A percentile compares a stretch with the other conserved stretches of the same genome.
Conservation (phyloP, 2,329 filamentous ascomycete genomes). For the Ceratocystis variospora region DNA sequence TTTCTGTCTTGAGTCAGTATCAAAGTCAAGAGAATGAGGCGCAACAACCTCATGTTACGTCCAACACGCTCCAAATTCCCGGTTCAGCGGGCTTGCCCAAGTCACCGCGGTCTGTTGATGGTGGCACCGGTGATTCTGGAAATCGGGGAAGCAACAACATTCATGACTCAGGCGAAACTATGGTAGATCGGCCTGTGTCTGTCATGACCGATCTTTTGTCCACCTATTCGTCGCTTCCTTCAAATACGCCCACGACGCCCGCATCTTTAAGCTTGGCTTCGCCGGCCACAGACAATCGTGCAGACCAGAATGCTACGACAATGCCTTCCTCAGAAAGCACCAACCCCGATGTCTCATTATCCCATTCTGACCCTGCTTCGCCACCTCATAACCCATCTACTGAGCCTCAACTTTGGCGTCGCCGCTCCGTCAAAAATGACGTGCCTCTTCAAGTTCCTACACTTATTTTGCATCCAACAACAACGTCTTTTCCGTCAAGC, state of each 20-base stretch:
- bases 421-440: slow-evolving; percentile 38
- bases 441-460: slow-evolving; percentile 34
- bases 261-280: slow-evolving; percentile 8
- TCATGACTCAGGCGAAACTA: slow-evolving; percentile 22
- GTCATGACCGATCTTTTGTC: slow-evolving; percentile 20
- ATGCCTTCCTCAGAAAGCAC: not conserved
- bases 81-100: not conserved
- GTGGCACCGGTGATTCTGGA: not conserved
- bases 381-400: slow-evolving; percentile 5
- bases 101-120: not conserved
- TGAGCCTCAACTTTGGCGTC: slow-evolving; percentile 32
- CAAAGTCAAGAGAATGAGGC: slow-evolving; percentile 14
- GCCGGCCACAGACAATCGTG: not conserved
- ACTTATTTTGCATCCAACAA: slow-evolving; percentile 23
- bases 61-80: slow-evolving; percentile 14
- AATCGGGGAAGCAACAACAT: slow-evolving; percentile 19
- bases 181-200: slow-evolving; percentile 15
- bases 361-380: not conserved
- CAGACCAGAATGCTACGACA: not conserved
- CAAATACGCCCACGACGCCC: slow-evolving; percentile 21
- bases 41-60: slow-evolving; percentile 12
- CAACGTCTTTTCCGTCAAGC: not conserved
- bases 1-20: slow-evolving; percentile 14
- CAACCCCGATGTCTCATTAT: not conserved
- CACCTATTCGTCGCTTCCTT: slow-evolving; percentile 23